Percentiles rank a stretch among this genome's conserved stretches.
Conservation (phyloP, 345 rosid species). For the Kandelia obovata region DNA sequence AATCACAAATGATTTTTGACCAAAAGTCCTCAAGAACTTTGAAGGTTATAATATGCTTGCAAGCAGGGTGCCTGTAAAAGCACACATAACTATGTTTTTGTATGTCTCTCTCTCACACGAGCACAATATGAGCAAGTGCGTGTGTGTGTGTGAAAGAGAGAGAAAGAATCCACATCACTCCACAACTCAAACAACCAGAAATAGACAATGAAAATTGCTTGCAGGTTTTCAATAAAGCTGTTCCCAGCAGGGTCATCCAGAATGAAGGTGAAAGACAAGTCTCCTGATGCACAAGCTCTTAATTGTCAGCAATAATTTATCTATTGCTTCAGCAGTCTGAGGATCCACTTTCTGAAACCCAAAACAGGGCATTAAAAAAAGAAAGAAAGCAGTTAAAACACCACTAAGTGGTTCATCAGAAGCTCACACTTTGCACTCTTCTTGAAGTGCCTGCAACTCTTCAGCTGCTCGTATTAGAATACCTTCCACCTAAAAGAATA, state of each 20-base stretch:
- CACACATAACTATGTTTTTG: too few relatives aligned
- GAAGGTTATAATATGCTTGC: too few relatives aligned
- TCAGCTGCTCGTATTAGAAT: conserved; percentile 69
- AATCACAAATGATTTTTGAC: too few relatives aligned
- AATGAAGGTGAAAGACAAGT: conserved; percentile 60
- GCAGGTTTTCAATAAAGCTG: conserved; percentile 95
- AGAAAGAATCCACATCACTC: too few relatives aligned
- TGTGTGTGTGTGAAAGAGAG: neutral
- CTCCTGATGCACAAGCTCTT: conserved; percentile 74
- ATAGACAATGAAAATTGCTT: conserved; percentile 23
- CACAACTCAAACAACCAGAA: too few relatives aligned
- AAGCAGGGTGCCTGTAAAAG: too few relatives aligned
- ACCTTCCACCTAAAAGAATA: conserved; percentile 67
- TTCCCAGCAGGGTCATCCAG: conserved; percentile 95
- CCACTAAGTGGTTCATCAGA: conserved; percentile 1
- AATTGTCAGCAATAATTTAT: conserved; percentile 66
- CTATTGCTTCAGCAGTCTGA: conserved; percentile 86
- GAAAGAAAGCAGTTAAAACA: neutral
- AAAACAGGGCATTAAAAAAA: conserved; percentile 10
- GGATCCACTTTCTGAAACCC: conserved; percentile 72
- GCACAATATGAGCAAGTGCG: too few relatives aligned
- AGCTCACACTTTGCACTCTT: conserved; percentile 68
- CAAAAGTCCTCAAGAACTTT: too few relatives aligned
- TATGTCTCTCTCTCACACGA: too few relatives aligned
- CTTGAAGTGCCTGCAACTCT: conserved; percentile 86